These are phyloP conservation scores for Rhododendron williamsianum DNA, from an alignment of 148 eudicot species.

Conservation along the genomic window DNA sequence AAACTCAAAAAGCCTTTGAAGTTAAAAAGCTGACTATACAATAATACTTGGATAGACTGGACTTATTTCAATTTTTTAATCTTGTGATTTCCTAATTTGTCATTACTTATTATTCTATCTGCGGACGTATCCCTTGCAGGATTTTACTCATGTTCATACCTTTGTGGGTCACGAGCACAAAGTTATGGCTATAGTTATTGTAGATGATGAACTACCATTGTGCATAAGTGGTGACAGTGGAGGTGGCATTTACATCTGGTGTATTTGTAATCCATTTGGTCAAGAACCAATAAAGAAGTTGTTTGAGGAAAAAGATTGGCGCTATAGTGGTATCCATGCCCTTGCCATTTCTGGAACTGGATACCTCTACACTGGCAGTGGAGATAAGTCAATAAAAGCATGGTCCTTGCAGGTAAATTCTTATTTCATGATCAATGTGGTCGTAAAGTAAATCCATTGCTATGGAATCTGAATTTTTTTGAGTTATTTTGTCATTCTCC, in stretches of 20 bases:
- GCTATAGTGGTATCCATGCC: constrained; percentile 90
- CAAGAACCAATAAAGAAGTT: constrained; percentile 58
- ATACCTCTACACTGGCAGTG: constrained; percentile 77
- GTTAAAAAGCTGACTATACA: not conserved
- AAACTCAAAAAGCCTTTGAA: not conserved
- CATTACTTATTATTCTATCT: not conserved
- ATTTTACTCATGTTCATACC: constrained; percentile 66
- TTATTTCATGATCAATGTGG: not conserved
- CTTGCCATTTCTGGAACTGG: constrained; percentile 68
- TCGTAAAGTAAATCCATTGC: not conserved
- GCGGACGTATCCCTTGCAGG: constrained; percentile 35
- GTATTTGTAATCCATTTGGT: constrained; percentile 42
- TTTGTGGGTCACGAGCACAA: constrained; percentile 77
- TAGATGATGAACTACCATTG: constrained; percentile 56
- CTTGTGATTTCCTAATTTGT: not conserved
- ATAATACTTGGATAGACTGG: not conserved
- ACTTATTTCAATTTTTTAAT: not conserved
- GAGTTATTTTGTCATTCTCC: constrained; percentile 10
- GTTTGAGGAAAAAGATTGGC: constrained; percentile 84
- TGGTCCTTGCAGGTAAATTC: constrained; percentile 66
- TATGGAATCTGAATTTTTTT: not conserved
- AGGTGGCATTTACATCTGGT: constrained; percentile 79
- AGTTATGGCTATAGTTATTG: constrained; percentile 66
- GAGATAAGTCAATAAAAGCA: constrained; percentile 82
- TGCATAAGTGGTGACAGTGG: constrained; percentile 91